Percentiles rank a stretch among this genome's conserved stretches.
Conservation (phyloP, 192 early-diverging fungal species). For the Coemansia umbellata region DNA sequence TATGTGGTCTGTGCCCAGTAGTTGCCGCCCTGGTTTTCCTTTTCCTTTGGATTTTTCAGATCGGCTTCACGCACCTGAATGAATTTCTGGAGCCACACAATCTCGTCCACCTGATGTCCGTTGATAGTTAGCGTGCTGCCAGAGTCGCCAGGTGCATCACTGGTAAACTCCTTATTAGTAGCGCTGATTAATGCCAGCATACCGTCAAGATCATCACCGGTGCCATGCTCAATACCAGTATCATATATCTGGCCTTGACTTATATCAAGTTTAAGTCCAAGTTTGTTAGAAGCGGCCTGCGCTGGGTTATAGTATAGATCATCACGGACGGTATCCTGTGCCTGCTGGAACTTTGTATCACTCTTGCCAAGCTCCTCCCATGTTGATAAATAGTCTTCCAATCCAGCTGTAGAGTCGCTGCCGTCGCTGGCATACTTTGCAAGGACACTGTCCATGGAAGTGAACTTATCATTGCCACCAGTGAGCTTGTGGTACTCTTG, state of each 20-base stretch:
- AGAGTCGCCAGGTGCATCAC: slow-evolving; percentile 6
- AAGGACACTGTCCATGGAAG: slow-evolving; percentile 15
- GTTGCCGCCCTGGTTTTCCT: slow-evolving; percentile 20
- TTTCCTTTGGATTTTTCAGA: slow-evolving; percentile 42
- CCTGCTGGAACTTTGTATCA: slow-evolving; percentile 38
- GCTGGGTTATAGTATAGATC: slow-evolving; percentile 33
- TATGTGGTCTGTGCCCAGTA: slow-evolving; percentile 45
- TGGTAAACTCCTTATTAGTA: slow-evolving; percentile 15
- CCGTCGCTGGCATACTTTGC: slow-evolving; percentile 13
- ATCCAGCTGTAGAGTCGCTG: slow-evolving; percentile 28
- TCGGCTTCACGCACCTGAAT: slow-evolving; percentile 31
- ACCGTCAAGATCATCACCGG: slow-evolving; percentile 33
- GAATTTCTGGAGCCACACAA: slow-evolving; percentile 46
- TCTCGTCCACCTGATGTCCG: slow-evolving; percentile 35
- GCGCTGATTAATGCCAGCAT: slow-evolving; percentile 22
- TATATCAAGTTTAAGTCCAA: slow-evolving; percentile 32
- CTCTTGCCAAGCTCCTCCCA: slow-evolving; percentile 41
- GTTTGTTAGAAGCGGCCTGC: slow-evolving; percentile 15
- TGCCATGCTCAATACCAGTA: slow-evolving; percentile 45
- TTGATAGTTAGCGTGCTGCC: slow-evolving; percentile 39
- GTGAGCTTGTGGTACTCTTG: slow-evolving; percentile 35
- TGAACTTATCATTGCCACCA: slow-evolving; percentile 33
- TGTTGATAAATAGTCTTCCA: slow-evolving; percentile 47
- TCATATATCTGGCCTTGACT: slow-evolving; percentile 52
- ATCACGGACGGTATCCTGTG: slow-evolving; percentile 37